These are phyloP conservation scores for Xylaria sp. DNA, from an alignment of 2,329 filamentous ascomycete species.

Conservation along the genomic window DNA sequence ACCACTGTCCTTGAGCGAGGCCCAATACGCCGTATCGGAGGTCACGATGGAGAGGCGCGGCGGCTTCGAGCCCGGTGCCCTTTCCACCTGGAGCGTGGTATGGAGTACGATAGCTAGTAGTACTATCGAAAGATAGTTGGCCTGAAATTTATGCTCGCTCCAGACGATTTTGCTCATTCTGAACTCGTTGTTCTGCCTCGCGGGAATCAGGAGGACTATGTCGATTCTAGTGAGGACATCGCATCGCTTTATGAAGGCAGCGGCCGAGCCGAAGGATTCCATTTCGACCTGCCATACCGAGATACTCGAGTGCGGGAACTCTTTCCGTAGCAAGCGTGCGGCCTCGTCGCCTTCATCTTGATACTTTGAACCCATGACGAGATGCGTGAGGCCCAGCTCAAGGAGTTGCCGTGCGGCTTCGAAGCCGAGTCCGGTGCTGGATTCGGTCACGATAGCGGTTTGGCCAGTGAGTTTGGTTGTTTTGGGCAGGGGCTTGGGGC, in stretches of 20 bases:
- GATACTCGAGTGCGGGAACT: slow-evolving; percentile 12
- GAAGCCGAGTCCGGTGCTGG: slow-evolving; percentile 22
- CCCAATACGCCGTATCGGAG: slow-evolving; percentile 22
- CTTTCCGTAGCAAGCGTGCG: slow-evolving; percentile 10
- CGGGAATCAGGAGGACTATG: slow-evolving; percentile 20
- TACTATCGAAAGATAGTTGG: slow-evolving; percentile 28
- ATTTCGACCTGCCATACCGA: slow-evolving; percentile 24
- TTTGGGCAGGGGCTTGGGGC: too few relatives aligned
- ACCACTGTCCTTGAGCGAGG: slow-evolving; percentile 3
- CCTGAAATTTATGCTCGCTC: slow-evolving; percentile 24
- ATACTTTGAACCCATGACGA: slow-evolving; percentile 17
- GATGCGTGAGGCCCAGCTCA: slow-evolving; percentile 10
- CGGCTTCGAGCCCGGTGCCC: background rate
- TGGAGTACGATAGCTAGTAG: slow-evolving; percentile 23
- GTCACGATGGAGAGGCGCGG: slow-evolving; percentile 18
- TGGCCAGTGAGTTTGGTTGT: slow-evolving; percentile 17
- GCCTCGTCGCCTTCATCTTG: slow-evolving; percentile 16
- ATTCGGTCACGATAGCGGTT: slow-evolving; percentile 19
- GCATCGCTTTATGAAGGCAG: slow-evolving; percentile 11
- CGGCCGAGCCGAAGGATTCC: slow-evolving; percentile 22
- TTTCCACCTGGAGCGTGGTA: slow-evolving; percentile 23
- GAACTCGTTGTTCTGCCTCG: slow-evolving; percentile 10
- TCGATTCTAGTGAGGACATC: slow-evolving; percentile 19
- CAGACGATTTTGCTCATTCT: slow-evolving; percentile 7
- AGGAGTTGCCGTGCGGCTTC: slow-evolving; percentile 19